Base-by-base conservation (phyloP, 2,329 filamentous ascomycete species). In the Nannizzia gypsea region DNA sequence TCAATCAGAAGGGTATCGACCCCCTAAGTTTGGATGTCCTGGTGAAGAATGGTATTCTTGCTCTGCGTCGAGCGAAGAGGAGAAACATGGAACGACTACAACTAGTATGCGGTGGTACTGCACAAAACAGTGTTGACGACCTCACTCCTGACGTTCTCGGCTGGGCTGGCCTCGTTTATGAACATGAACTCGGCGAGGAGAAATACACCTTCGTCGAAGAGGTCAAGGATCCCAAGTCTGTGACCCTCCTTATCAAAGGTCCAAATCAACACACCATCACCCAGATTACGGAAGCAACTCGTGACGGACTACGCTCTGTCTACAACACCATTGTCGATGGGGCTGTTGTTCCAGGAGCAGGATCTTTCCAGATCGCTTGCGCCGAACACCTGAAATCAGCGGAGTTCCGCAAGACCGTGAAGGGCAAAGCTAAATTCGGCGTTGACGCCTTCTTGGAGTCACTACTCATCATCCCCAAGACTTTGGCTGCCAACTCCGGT, bases 311-410 rank as follows among this genome's bases (percentile, higher is more conserved):
- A 66, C 85, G 93, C 70, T 95, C 90, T 72, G 93, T 97, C 56
- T 97, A 96, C 83, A 99, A 99, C 80, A 96, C 95, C 81, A 97
- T 99, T 73, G 92, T 97, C n/a, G 93, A 99, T 73, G 85, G 87
- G 76, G 92, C 88, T 66, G 93, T 99, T 20, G 90, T 99, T 26
- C 93, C 93, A 1, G 93, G 93, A 61, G 93, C 85, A 61, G 93
- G 93, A 68, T 89, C 93, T 56, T 99, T 96, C 84, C 93, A 99
- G 75, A 86, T 99, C 52, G 91, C 93, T 34, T 95, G 89, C 67
- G 90, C 91, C 24, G 81, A 85, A 54, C 90, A 96, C 74, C 80
- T 99, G 63, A 88, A 87, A 72, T 90, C 90, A 65, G 90, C 96
- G 69, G 83, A 82, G 17, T 95, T 97, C 78, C 81, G 81, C 67